Evolutionary conservation across 495 filamentous ascomycete species (phyloP).

Genomic region (Aspergillus baeticus): DNA sequence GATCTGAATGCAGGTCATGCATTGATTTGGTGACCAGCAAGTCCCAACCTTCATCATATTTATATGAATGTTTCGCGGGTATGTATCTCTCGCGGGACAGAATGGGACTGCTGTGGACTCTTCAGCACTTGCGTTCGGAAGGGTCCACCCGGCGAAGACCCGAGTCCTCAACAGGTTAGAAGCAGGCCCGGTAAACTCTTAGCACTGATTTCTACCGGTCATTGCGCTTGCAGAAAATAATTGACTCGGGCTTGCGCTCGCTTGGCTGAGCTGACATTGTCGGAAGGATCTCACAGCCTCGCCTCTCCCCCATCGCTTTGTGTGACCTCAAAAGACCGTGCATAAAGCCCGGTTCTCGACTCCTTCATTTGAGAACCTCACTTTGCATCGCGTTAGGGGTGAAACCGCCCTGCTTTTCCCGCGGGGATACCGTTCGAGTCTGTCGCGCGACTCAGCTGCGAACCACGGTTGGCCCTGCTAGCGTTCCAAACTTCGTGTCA

Average conservation of each 20-base stretch:
- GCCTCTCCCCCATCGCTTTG: background rate
- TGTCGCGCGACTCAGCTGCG: background rate
- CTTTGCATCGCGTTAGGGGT: background rate
- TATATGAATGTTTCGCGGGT: too few relatives aligned
- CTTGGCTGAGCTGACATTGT: background rate
- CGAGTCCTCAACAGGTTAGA: background rate
- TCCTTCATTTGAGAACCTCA: background rate
- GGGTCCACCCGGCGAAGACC: background rate
- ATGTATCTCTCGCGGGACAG: background rate
- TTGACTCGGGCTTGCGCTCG: constrained; percentile 3
- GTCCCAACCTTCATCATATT: too few relatives aligned
- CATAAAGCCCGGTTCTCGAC: too few relatives aligned
- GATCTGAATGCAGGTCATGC: too few relatives aligned
- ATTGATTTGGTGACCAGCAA: too few relatives aligned
- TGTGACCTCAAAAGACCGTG: too few relatives aligned
- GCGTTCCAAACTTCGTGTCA: constrained; percentile 20
- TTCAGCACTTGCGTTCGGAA: too few relatives aligned
- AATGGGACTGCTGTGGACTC: background rate
- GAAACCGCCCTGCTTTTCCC: too few relatives aligned
- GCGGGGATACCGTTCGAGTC: background rate
- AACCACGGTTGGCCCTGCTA: constrained; percentile 23
- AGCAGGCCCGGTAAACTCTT: background rate
- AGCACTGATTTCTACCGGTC: background rate
- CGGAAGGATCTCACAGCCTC: background rate
- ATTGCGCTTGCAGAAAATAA: constrained; percentile 19